These are phyloP conservation scores for Rhizoclosmatium globosum DNA, from an alignment of 192 early-diverging fungal genomes.

Conservation along the genomic window DNA sequence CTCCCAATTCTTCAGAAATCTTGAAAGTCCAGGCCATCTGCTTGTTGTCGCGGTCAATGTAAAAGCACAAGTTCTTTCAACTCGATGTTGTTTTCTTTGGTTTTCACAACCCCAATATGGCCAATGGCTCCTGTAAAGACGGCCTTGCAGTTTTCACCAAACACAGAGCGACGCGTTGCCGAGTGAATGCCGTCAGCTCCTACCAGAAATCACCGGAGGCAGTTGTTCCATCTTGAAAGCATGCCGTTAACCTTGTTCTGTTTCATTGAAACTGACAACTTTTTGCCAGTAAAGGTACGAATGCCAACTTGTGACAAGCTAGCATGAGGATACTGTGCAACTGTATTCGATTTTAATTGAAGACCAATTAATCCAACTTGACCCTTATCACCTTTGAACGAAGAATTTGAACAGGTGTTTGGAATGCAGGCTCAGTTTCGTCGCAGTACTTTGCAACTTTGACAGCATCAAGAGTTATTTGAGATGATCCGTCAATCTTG, in stretches of 20 bases:
- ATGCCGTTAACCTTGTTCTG: neutral
- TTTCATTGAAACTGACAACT: constrained; percentile 3
- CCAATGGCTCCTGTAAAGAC: constrained; percentile 23
- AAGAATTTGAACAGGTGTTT: neutral
- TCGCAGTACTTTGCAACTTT: neutral
- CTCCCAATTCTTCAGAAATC: neutral
- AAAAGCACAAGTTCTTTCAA: neutral
- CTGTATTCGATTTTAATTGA: no score
- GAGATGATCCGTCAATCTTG: no score
- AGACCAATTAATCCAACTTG: neutral
- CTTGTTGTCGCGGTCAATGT: no score
- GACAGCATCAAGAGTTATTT: neutral
- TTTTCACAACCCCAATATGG: constrained; percentile 17
- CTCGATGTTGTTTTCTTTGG: constrained; percentile 17
- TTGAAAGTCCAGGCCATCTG: constrained; percentile 9
- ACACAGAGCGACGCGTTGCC: constrained; percentile 24
- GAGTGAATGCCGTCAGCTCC: constrained; percentile 36
- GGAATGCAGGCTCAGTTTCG: neutral
- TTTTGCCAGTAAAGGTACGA: constrained; percentile 8
- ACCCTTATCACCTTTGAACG: neutral
- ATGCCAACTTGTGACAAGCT: neutral
- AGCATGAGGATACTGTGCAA: constrained; percentile 23
- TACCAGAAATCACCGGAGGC: constrained; percentile 24
- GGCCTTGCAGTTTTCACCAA: constrained; percentile 38
- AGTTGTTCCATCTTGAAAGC: constrained; percentile 17